Conservation (phyloP, 805 yeast species). For the Wickerhamomyces silvicola region DNA sequence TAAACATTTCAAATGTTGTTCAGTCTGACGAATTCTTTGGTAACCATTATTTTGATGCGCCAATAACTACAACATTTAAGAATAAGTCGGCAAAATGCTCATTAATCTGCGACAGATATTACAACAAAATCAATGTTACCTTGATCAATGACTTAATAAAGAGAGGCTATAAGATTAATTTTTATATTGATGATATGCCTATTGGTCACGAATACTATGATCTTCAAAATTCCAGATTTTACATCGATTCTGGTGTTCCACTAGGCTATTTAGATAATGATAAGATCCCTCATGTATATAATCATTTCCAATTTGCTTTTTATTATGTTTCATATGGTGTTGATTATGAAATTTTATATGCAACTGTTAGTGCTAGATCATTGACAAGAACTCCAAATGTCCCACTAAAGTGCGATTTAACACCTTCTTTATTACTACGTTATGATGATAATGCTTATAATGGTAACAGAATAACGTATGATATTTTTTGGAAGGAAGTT, state of each 20-base stretch:
- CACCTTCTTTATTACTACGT: conserved; percentile 21
- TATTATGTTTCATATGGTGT: conserved; percentile 18
- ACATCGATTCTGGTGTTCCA: conserved; percentile 24
- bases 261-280: conserved; percentile 24
- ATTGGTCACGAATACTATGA: conserved; percentile 25
- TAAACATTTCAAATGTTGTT: neutral
- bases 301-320: conserved; percentile 25
- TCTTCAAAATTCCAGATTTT: conserved; percentile 20
- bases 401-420: conserved; percentile 17
- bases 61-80: conserved; percentile 17
- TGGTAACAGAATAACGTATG: conserved; percentile 23
- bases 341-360: conserved; percentile 20
- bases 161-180: conserved; percentile 23
- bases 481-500: conserved; percentile 22
- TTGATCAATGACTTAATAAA: conserved; percentile 22
- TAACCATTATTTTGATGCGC: conserved; percentile 13
- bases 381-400: conserved; percentile 19
- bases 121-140: conserved; percentile 19
- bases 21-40: conserved; percentile 11
- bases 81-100: conserved; percentile 8
- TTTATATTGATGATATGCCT: conserved; percentile 25
- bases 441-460: conserved; percentile 19
- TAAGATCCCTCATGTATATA: conserved; percentile 23
- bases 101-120: conserved; percentile 13
- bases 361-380: conserved; percentile 22